phyloP scores from a whole-genome alignment of 2,329 filamentous ascomycete genomes.

The Reticulascus tulasneorum region DNA sequence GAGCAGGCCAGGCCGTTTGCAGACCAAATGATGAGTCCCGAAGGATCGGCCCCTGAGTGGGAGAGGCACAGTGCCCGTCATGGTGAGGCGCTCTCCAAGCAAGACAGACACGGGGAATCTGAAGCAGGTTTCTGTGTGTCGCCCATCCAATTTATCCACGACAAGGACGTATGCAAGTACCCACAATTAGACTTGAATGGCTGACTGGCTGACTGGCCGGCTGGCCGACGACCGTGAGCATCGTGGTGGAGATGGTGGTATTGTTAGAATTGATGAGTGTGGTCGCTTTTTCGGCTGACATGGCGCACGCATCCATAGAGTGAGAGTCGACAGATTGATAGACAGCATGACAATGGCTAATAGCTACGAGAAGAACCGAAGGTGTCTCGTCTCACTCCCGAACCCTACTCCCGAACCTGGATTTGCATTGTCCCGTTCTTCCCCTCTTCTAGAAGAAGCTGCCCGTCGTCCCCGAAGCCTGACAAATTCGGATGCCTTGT shows the following conservation, averaged over 20 bases:
- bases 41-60: background rate
- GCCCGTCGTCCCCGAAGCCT: background rate
- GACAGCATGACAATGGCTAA: background rate
- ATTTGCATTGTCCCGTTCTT: conserved; percentile 1
- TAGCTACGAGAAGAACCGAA: background rate
- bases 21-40: background rate
- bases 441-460: background rate
- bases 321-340: background rate
- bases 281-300: background rate
- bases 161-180: conserved; percentile 10
- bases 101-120: conserved; percentile 3
- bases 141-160: conserved; percentile 6
- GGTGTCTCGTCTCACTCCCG: background rate
- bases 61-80: conserved; percentile 2
- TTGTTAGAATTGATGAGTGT: background rate
- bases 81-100: conserved; percentile 3
- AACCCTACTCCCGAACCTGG: conserved; percentile 1
- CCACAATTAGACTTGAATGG: background rate
- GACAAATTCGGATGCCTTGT: background rate
- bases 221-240: background rate
- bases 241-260: background rate
- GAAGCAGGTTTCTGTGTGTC: conserved; percentile 8
- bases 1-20: background rate
- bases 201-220: background rate
- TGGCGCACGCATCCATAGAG: background rate